Percentiles rank a stretch among this genome's conserved stretches.
These are phyloP conservation scores for Rubroboletus satanas DNA, from an alignment of 768 basidiomycete species.

Conservation along the genomic window DNA sequence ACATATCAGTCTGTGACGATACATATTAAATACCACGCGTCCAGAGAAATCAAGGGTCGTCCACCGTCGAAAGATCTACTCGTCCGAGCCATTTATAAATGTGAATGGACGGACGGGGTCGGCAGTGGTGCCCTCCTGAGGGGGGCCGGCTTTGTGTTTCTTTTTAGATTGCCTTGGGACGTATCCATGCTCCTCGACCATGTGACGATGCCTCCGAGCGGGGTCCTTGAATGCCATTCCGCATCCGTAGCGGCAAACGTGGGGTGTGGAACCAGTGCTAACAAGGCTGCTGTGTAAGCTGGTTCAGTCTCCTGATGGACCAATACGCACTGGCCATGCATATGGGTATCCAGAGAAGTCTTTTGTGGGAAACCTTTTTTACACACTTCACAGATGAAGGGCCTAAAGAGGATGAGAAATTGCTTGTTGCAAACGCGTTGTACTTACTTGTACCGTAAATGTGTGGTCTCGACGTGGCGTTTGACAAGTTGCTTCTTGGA, in stretches of 20 bases:
- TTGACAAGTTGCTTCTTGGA: slow-evolving; percentile 65
- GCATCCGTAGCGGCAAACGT: slow-evolving; percentile 50
- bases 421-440: slow-evolving; percentile 7
- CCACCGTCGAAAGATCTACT: slow-evolving; percentile 14
- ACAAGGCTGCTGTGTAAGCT: slow-evolving; percentile 11
- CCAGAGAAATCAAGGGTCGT: slow-evolving; percentile 1
- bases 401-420: slow-evolving; percentile 35
- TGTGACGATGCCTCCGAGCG: slow-evolving; percentile 59
- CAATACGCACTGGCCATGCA: slow-evolving; percentile 46
- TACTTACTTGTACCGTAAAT: slow-evolving; percentile 55
- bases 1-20: slow-evolving; percentile 20
- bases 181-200: slow-evolving; percentile 50
- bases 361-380: slow-evolving; percentile 55
- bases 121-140: slow-evolving; percentile 21
- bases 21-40: slow-evolving; percentile 22
- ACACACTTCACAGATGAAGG: slow-evolving; percentile 50
- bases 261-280: slow-evolving; percentile 57
- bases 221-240: slow-evolving; percentile 59
- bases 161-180: slow-evolving; percentile 43
- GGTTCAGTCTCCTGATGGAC: neutral
- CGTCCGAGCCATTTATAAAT: slow-evolving; percentile 28
- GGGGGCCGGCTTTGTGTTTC: slow-evolving; percentile 38
- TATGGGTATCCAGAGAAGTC: slow-evolving; percentile 55
- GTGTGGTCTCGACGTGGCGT: slow-evolving; percentile 61
- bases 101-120: slow-evolving; percentile 33